These are phyloP conservation scores for Cantharellus cinnabarinus DNA, from an alignment of 768 basidiomycete genomes.

Conservation along the genomic window DNA sequence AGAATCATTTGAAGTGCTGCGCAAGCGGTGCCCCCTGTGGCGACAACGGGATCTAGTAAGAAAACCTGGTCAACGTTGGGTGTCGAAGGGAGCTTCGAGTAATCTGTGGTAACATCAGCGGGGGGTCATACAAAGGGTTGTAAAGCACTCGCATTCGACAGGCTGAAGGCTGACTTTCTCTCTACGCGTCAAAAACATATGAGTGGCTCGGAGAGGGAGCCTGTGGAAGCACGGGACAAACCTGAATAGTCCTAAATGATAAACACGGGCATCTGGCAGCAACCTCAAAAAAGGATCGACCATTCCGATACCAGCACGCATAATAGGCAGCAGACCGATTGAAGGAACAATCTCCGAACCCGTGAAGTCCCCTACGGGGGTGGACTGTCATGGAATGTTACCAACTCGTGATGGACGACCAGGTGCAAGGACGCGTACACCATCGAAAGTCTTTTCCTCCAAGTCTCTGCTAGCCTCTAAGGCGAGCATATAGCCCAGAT, in stretches of 20 bases:
- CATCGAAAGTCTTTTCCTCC: slow-evolving; percentile 32
- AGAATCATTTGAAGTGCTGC: slow-evolving; percentile 73
- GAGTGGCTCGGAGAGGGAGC: slow-evolving; percentile 64
- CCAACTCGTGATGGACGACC: not conserved
- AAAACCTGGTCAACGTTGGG: slow-evolving; percentile 69
- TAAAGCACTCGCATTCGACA: slow-evolving; percentile 52
- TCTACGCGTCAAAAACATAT: slow-evolving; percentile 76
- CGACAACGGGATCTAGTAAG: slow-evolving; percentile 80
- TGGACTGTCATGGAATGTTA: slow-evolving; percentile 26
- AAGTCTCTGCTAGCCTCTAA: slow-evolving; percentile 60
- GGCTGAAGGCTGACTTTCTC: slow-evolving; percentile 78
- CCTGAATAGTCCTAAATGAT: not conserved
- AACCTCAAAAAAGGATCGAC: slow-evolving; percentile 42
- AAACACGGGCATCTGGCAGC: not conserved
- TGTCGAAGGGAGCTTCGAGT: slow-evolving; percentile 66
- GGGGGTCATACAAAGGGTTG: slow-evolving; percentile 3
- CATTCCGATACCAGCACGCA: slow-evolving; percentile 89
- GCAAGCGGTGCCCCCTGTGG: slow-evolving; percentile 80
- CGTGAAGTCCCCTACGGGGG: slow-evolving; percentile 61
- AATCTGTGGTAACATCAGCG: slow-evolving; percentile 29
- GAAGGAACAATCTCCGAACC: slow-evolving; percentile 56
- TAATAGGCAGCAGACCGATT: slow-evolving; percentile 75
- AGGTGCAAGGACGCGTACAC: slow-evolving; percentile 11
- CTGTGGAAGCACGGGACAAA: slow-evolving; percentile 14
- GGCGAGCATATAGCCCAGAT: slow-evolving; percentile 59